Conservation (phyloP, 176 grass and related monocot genomes). For the Hyparrhenia diplandra region DNA sequence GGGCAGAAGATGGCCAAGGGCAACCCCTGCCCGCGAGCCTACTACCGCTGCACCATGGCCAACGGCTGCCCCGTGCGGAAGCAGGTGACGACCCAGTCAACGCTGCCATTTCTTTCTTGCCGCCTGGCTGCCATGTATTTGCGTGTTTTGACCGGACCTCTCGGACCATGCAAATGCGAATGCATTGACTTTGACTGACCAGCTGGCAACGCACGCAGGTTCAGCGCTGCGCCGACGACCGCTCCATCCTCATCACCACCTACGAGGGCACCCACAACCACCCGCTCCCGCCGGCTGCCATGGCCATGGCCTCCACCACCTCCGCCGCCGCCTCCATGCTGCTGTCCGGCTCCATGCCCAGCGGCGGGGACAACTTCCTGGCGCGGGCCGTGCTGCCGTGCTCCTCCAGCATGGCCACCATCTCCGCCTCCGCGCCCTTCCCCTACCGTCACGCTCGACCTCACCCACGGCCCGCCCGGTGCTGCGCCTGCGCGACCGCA, state of each 20-base stretch:
- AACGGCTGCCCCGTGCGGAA: conserved; percentile 88
- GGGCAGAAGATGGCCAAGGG: conserved; percentile 99
- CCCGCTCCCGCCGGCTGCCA: conserved; percentile 80
- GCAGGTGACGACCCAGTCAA: conserved; percentile 43
- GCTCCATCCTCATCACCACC: conserved; percentile 76
- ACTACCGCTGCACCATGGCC: conserved; percentile 98
- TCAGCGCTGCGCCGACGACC: conserved; percentile 89
- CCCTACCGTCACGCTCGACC: conserved; percentile 91
- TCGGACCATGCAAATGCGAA: too few species aligned
- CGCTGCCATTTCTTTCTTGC: too few species aligned
- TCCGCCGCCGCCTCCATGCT: conserved; percentile 81
- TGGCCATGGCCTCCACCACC: conserved; percentile 97
- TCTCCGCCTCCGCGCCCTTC: conserved; percentile 87
- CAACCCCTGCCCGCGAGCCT: conserved; percentile 92
- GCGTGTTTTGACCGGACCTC: neutral
- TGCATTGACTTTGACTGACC: neutral
- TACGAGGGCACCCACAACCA: conserved; percentile 96
- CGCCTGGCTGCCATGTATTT: too few species aligned
- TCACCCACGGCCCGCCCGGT: conserved; percentile 46
- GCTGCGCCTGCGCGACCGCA: conserved; percentile 29
- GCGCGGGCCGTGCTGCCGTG: conserved; percentile 74
- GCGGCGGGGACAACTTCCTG: conserved; percentile 51
- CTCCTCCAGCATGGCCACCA: conserved; percentile 85
- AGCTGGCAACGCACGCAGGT: conserved; percentile 46
- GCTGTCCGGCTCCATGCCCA: conserved; percentile 81